phyloP scores from a whole-genome alignment of 352 stramenopile species.

The Lagenidium giganteum region DNA sequence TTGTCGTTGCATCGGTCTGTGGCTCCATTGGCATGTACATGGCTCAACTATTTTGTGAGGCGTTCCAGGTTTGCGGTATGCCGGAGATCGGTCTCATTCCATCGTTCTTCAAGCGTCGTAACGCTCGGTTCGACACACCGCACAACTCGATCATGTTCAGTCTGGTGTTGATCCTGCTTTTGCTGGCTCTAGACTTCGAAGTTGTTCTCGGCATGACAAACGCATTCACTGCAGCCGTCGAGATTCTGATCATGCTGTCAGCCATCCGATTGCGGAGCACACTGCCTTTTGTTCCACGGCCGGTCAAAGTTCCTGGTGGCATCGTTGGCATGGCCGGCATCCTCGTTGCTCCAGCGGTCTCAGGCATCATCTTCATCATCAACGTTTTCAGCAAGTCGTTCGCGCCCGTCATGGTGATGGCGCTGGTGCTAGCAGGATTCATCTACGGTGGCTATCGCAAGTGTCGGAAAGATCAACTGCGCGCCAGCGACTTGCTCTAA shows the following conservation, averaged over 20 bases:
- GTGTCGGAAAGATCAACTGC: too few relatives aligned
- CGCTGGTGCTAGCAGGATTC: too few relatives aligned
- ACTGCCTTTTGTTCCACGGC: too few relatives aligned
- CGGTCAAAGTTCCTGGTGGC: too few relatives aligned
- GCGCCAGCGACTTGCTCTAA: too few relatives aligned
- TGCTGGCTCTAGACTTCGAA: conserved; percentile 64
- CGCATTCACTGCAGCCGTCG: conserved; percentile 80
- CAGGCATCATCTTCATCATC: too few relatives aligned
- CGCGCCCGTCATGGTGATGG: too few relatives aligned
- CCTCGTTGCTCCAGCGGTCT: too few relatives aligned
- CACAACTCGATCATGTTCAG: conserved; percentile 39
- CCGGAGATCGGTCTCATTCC: conserved; percentile 84
- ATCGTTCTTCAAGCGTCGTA: conserved; percentile 65
- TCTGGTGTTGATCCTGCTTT: conserved; percentile 41
- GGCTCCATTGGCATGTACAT: conserved; percentile 93
- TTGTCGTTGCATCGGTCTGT: too few relatives aligned
- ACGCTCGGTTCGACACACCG: conserved; percentile 48
- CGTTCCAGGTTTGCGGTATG: conserved; percentile 83
- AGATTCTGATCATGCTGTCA: conserved; percentile 90
- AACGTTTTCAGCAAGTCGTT: too few relatives aligned
- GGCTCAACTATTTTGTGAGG: conserved; percentile 90
- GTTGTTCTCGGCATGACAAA: conserved; percentile 86
- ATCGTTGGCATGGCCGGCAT: conserved; percentile 20
- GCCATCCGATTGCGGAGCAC: too few relatives aligned
- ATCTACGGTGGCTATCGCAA: too few relatives aligned